phyloP scores from a whole-genome alignment of 2,329 filamentous ascomycete species.

The Penicillium sp. region DNA sequence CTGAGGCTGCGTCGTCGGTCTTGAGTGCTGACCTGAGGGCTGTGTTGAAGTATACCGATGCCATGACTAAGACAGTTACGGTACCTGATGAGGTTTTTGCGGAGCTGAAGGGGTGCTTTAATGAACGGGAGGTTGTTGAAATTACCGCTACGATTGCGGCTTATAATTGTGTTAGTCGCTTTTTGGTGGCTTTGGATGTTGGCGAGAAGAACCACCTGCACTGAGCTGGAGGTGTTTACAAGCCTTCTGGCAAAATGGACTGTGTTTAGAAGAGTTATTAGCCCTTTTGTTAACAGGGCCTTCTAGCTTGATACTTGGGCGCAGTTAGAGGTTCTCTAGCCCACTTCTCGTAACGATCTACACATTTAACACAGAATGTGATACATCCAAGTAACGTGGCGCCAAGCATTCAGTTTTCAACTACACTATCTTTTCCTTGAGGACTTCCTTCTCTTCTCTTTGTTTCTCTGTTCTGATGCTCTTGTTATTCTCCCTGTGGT shows the following conservation, averaged over 20 bases:
- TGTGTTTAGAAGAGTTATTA: not conserved
- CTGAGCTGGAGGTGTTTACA: slow-evolving; percentile 2
- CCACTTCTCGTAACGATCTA: not conserved
- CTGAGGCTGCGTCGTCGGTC: slow-evolving; percentile 27
- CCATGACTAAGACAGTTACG: slow-evolving; percentile 74
- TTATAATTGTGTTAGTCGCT: slow-evolving; percentile 84
- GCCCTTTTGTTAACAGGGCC: too few relatives aligned
- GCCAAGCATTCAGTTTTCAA: not conserved
- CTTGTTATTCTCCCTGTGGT: not conserved
- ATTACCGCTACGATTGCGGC: slow-evolving; percentile 74
- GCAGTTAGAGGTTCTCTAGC: too few relatives aligned
- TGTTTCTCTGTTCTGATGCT: not conserved
- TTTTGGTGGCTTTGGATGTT: slow-evolving; percentile 76
- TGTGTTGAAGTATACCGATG: slow-evolving; percentile 72
- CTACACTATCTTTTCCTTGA: not conserved
- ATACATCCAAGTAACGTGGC: not conserved
- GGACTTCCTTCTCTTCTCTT: not conserved
- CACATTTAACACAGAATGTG: not conserved
- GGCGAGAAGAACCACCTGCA: slow-evolving; percentile 41
- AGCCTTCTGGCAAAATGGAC: not conserved
- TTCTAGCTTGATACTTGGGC: not conserved
- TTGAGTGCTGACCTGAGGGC: slow-evolving; percentile 65
- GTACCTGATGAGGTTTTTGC: slow-evolving; percentile 70
- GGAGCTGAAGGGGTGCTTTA: slow-evolving; percentile 61
- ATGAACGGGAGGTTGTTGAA: slow-evolving; percentile 74